A percentile compares a stretch with the other conserved stretches of the same genome.
phyloP scores from a whole-genome alignment of 1,284 basidiomycete species.

The Schizophyllum amplum region DNA sequence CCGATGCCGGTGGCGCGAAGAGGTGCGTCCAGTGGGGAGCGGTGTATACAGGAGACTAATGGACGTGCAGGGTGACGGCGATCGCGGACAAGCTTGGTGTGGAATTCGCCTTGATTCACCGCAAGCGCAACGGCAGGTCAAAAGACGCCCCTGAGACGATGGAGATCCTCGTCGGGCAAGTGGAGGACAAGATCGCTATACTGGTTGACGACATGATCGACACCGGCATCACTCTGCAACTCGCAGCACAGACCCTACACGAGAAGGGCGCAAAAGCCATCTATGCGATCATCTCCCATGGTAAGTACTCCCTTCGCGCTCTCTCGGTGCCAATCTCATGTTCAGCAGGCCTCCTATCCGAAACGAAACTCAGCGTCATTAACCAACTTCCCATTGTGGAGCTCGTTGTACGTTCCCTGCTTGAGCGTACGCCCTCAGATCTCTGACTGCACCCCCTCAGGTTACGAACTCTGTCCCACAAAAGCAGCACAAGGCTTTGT shows the following conservation, averaged over 20 bases:
- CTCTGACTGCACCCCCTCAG: slow-evolving; percentile 13
- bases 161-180: slow-evolving; percentile 97
- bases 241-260: slow-evolving; percentile 80
- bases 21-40: slow-evolving; percentile 45
- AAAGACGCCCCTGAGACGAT: slow-evolving; percentile 64
- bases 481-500: slow-evolving; percentile 35
- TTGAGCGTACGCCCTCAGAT: background rate
- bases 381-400: slow-evolving; percentile 76
- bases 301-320: slow-evolving; percentile 31
- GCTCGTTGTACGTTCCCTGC: slow-evolving; percentile 64
- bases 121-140: slow-evolving; percentile 46
- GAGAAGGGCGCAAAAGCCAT: slow-evolving; percentile 87
- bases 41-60: slow-evolving; percentile 10
- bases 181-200: slow-evolving; percentile 88
- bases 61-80: slow-evolving; percentile 67
- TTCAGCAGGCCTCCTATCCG: slow-evolving; percentile 72
- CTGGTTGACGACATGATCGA: slow-evolving; percentile 99
- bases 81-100: slow-evolving; percentile 94
- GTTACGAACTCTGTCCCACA: slow-evolving; percentile 41
- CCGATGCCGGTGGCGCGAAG: slow-evolving; percentile 97
- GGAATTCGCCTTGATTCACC: slow-evolving; percentile 96
- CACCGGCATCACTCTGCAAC: slow-evolving; percentile 80
- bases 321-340: slow-evolving; percentile 1
- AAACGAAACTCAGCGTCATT: slow-evolving; percentile 73
- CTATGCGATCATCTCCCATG: slow-evolving; percentile 90